phyloP scores from a whole-genome alignment of 2,329 filamentous ascomycete genomes.

The Niveomyces coronatus region DNA sequence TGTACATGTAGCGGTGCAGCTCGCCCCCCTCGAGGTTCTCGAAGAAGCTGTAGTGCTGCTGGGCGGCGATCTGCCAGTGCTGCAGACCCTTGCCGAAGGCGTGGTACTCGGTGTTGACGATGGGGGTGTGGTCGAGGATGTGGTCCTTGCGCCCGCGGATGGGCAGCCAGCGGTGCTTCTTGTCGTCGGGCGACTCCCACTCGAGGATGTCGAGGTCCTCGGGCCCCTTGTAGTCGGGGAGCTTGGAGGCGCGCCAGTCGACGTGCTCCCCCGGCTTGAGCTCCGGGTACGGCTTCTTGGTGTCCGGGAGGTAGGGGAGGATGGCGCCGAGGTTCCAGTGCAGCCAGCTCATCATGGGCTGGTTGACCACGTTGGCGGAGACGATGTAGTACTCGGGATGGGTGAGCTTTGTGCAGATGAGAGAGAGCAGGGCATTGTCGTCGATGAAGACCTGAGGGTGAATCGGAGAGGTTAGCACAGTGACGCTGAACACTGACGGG shows the following conservation, averaged over 20 bases:
- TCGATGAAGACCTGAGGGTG: constrained; percentile 25
- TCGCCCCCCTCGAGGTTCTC: constrained; percentile 38
- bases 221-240: constrained; percentile 24
- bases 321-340: constrained; percentile 44
- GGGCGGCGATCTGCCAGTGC: constrained; percentile 40
- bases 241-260: constrained; percentile 28
- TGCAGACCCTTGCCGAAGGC: constrained; percentile 32
- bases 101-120: constrained; percentile 36
- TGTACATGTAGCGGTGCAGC: constrained; percentile 37
- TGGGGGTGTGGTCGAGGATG: constrained; percentile 34
- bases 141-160: constrained; percentile 24
- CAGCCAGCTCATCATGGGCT: constrained; percentile 41
- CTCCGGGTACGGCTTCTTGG: constrained; percentile 15
- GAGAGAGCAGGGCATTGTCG: constrained; percentile 35
- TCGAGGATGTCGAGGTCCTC: constrained; percentile 20
- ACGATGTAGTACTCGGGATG: constrained; percentile 41
- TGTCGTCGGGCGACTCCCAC: constrained; percentile 25
- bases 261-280: constrained; percentile 17
- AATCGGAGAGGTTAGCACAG: constrained; percentile 3
- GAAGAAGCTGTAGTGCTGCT: constrained; percentile 37
- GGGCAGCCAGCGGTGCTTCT: constrained; percentile 41
- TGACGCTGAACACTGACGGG: neutral
- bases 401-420: constrained; percentile 41
- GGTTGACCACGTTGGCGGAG: constrained; percentile 47
- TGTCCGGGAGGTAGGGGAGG: constrained; percentile 42